Base-by-base conservation (phyloP, 371 early-diverging fungal genomes). In the Parasitella parasitica region DNA sequence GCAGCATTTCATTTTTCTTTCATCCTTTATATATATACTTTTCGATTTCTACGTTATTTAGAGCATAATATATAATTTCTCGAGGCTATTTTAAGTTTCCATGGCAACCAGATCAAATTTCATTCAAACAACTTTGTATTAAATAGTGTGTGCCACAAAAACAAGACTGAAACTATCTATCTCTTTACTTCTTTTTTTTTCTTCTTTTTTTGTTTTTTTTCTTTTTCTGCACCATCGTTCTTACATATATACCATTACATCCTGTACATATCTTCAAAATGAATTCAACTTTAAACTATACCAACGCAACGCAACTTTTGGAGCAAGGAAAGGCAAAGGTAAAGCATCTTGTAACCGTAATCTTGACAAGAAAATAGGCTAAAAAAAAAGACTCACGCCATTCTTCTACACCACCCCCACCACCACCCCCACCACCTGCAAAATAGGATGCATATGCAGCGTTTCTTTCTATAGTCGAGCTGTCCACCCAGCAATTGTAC, bases 361-460 rank as follows among this genome's bases (percentile, higher is more conserved):
- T 30, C 50, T n/a, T 7, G 3, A 13, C 6, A 37, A 37, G 20
- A 41, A 32, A 50, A 12, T 54, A 58, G 24, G 26, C 30, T 16
- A 43, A 6, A 16, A 28, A 18, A 52, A 32, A 52, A 35, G n/a
- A n/a, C n/a, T n/a, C n/a, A 53, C 20, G 18, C 53, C 22, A 22
- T 43, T 20, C 4, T 39, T 18, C 8, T n/a, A n/a, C n/a, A n/a
- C n/a, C n/a, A n/a, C n/a, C 41, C 6, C 41, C n/a, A 39, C n/a
- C 28, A 32, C n/a, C n/a, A n/a, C n/a, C n/a, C n/a, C n/a, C n/a
- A n/a, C n/a, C n/a, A n/a, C n/a, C n/a, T n/a, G n/a, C n/a, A n/a
- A 18, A 26, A 37, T 26, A 80, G 80, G 80, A 80, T 65, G 80
- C 80, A 20, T 80, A 75, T 61, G 32, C 56, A 13, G 62, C 74